A percentile compares a stretch with the other conserved stretches of the same genome.
Evolutionary conservation across 768 basidiomycete species (phyloP).

Genomic region (Boletus sp.): DNA sequence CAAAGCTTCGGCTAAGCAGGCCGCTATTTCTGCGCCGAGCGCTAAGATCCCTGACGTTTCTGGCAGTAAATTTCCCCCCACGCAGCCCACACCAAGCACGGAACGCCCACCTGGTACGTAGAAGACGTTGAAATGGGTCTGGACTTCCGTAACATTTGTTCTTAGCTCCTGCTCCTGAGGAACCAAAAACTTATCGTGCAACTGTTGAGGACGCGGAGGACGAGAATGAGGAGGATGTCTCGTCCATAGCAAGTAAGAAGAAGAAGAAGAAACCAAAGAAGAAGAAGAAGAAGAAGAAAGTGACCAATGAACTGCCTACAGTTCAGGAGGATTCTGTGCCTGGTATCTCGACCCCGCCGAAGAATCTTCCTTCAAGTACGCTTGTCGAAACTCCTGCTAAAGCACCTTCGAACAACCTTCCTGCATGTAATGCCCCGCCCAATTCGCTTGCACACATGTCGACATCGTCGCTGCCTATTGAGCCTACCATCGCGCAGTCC

Average conservation of each 20-base stretch:
- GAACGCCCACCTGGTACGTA: constrained; percentile 14
- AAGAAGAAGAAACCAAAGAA: constrained; percentile 68
- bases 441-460: constrained; percentile 31
- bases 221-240: constrained; percentile 56
- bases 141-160: not conserved
- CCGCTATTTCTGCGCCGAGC: not conserved
- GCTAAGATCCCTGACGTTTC: constrained; percentile 8
- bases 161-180: constrained; percentile 18
- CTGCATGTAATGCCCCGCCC: constrained; percentile 16
- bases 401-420: constrained; percentile 2
- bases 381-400: constrained; percentile 26
- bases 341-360: constrained; percentile 15
- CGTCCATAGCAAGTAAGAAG: constrained; percentile 43
- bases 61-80: constrained; percentile 6
- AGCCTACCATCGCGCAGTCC: constrained; percentile 59
- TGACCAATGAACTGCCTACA: constrained; percentile 12
- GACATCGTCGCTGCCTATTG: constrained; percentile 42
- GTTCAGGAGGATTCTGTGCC: constrained; percentile 21
- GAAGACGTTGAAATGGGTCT: not conserved
- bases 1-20: constrained; percentile 11
- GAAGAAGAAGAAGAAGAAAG: constrained; percentile 71
- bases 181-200: constrained; percentile 37
- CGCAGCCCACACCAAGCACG: constrained; percentile 10
- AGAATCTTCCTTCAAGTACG: constrained; percentile 15
- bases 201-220: constrained; percentile 76